Conservation (phyloP, 2,329 filamentous ascomycete species). For the Aspergillus transmontanensis region DNA sequence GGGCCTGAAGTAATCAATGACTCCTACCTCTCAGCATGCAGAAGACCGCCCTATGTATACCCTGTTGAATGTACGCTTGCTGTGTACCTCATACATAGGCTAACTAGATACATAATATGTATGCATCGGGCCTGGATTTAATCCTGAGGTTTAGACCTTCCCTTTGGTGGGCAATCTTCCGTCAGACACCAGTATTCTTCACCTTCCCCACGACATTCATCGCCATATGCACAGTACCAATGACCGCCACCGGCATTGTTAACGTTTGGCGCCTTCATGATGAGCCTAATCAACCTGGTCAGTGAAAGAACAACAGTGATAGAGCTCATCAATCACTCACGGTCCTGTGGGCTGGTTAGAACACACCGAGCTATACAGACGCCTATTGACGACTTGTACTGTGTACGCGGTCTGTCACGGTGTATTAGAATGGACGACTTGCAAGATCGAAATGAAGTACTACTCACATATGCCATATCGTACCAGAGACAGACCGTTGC, state of each 20-base stretch:
- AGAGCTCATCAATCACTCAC: neutral
- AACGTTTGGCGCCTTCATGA: neutral
- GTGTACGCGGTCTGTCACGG: neutral
- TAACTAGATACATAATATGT: too few relatives aligned
- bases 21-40: too few relatives aligned
- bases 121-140: too few relatives aligned
- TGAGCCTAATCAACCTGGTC: neutral
- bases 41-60: too few relatives aligned
- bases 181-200: neutral
- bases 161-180: neutral
- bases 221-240: neutral
- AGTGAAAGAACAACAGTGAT: neutral
- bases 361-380: neutral
- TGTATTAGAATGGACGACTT: neutral
- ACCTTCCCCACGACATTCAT: neutral
- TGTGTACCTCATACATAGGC: too few relatives aligned
- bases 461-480: neutral
- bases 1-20: too few relatives aligned
- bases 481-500: neutral
- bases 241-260: neutral
- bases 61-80: too few relatives aligned
- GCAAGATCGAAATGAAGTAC: neutral
- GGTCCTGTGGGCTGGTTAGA: neutral
- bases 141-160: too few relatives aligned
- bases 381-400: neutral